These are phyloP conservation scores for Wallacemonas sp. DNA, from an alignment of 208 protist species.

Conservation along the genomic window DNA sequence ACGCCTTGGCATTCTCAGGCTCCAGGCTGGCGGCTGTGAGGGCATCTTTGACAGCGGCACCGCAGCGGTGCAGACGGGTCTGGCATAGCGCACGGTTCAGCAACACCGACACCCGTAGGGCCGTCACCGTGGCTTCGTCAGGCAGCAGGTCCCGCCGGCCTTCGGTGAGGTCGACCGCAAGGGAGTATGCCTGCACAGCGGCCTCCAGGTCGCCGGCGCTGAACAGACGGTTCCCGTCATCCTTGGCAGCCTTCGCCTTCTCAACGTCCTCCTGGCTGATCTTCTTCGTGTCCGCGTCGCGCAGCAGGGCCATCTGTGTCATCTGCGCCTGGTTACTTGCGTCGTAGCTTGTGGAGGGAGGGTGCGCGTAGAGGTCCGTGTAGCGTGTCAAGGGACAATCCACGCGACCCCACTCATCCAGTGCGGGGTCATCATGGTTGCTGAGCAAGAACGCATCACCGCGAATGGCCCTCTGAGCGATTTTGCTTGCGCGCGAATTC, in stretches of 20 bases:
- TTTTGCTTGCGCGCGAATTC: slow-evolving; percentile 78
- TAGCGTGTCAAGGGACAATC: slow-evolving; percentile 52
- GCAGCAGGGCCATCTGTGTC: slow-evolving; percentile 41
- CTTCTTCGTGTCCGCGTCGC: slow-evolving; percentile 65
- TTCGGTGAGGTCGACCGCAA: slow-evolving; percentile 52
- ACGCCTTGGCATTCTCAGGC: slow-evolving; percentile 45
- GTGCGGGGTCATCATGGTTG: slow-evolving; percentile 85
- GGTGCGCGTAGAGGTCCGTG: slow-evolving; percentile 36
- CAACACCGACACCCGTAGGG: slow-evolving; percentile 42
- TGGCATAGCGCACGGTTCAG: slow-evolving; percentile 72
- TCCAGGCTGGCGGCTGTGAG: slow-evolving; percentile 36
- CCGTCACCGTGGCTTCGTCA: slow-evolving; percentile 51
- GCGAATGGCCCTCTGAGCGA: slow-evolving; percentile 87
- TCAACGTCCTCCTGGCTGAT: slow-evolving; percentile 61
- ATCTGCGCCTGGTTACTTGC: slow-evolving; percentile 72
- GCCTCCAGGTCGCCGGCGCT: slow-evolving; percentile 35
- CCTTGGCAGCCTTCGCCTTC: slow-evolving; percentile 53
- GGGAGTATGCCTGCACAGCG: slow-evolving; percentile 59
- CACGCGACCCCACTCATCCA: slow-evolving; percentile 83
- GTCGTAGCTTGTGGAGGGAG: slow-evolving; percentile 53
- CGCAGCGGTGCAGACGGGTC: slow-evolving; percentile 24
- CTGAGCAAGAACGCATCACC: slow-evolving; percentile 87
- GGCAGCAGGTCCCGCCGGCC: slow-evolving; percentile 65
- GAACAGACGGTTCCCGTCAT: slow-evolving; percentile 60
- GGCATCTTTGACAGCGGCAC: slow-evolving; percentile 45